These are phyloP conservation scores for Aureobasidium namibiae DNA, from an alignment of 2,329 filamentous ascomycete species.

Conservation along the genomic window DNA sequence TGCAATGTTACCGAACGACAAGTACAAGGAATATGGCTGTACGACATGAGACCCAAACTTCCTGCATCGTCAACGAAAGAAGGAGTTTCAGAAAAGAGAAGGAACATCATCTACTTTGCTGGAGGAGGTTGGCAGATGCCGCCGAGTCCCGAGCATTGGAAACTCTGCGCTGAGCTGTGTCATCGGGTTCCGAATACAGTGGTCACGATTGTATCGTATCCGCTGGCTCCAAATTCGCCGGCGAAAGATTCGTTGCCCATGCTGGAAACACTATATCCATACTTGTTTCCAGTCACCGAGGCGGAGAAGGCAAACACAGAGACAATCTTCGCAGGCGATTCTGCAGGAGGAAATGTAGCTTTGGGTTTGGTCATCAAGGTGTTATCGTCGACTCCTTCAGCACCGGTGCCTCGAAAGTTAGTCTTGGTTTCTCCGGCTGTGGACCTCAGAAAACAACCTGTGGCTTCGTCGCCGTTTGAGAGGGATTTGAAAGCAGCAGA, in stretches of 20 bases:
- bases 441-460: conserved; percentile 34
- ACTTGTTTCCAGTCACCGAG: conserved; percentile 32
- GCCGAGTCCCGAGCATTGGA: conserved; percentile 45
- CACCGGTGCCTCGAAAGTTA: conserved; percentile 27
- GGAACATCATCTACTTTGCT: conserved; percentile 45
- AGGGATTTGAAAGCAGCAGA: conserved; percentile 30
- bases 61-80: not conserved
- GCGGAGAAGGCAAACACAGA: conserved; percentile 26
- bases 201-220: conserved; percentile 44
- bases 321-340: conserved; percentile 46
- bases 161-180: conserved; percentile 39
- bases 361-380: conserved; percentile 34
- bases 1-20: conserved; percentile 33
- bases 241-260: conserved; percentile 42
- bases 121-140: conserved; percentile 50
- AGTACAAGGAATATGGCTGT: conserved; percentile 38
- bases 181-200: conserved; percentile 32
- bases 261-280: conserved; percentile 38
- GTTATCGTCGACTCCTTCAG: conserved; percentile 24
- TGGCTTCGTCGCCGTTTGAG: conserved; percentile 16
- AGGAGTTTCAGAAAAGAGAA: conserved; percentile 14
- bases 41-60: conserved; percentile 31
- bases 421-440: conserved; percentile 43
- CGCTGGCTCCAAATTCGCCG: conserved; percentile 46
- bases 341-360: conserved; percentile 47